Percentiles rank a stretch among this genome's conserved stretches.
Conservation (phyloP, 192 early-diverging fungal species). For the Backusella circina region DNA sequence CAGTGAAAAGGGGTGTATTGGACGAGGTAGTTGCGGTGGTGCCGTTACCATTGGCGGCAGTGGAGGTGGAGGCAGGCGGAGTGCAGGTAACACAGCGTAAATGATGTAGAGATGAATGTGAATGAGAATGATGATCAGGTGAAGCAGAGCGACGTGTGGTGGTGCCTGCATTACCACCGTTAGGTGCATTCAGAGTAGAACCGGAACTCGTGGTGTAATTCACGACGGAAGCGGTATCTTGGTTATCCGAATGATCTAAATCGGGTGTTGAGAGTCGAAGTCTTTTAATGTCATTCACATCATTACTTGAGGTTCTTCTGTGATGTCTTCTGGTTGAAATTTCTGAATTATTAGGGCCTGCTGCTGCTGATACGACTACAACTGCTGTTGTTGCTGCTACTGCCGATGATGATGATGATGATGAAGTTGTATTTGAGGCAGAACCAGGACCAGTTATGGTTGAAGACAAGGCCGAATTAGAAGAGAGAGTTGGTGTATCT, state of each 20-base stretch:
- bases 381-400: neutral
- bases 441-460: neutral
- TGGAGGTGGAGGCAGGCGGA: neutral
- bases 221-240: neutral
- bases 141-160: neutral
- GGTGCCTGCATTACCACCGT: neutral
- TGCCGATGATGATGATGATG: too few relatives aligned
- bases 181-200: neutral
- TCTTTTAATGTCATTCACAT: constrained; percentile 32
- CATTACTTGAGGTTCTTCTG: constrained; percentile 37
- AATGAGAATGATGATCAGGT: constrained; percentile 10
- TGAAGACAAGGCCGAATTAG: neutral
- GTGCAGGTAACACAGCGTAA: constrained; percentile 12
- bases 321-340: constrained; percentile 26
- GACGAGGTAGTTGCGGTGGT: neutral
- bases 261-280: constrained; percentile 17
- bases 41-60: neutral
- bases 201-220: neutral
- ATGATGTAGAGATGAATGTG: neutral
- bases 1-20: neutral
- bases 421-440: too few relatives aligned
- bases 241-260: constrained; percentile 12
- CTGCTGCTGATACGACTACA: neutral
- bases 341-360: neutral
- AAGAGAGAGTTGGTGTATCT: neutral